Conservation (phyloP, 2,329 filamentous ascomycete species). For the Trichophyton equinum region DNA sequence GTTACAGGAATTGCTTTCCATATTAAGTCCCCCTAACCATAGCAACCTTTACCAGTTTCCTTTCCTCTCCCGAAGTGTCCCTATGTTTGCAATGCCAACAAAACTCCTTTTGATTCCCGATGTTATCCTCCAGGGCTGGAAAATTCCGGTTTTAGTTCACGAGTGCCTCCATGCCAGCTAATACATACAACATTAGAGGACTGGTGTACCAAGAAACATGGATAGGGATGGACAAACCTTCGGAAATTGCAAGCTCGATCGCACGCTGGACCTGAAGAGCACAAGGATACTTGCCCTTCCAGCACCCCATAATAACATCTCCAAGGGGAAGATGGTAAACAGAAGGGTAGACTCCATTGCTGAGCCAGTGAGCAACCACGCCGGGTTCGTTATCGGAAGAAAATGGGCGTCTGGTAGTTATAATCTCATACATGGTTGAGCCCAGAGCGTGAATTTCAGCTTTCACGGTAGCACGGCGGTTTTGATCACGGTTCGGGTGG, state of each 20-base stretch:
- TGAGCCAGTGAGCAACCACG: background rate
- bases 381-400: background rate
- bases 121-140: no score
- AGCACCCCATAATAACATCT: conserved; percentile 7
- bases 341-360: background rate
- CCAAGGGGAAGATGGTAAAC: conserved; percentile 6
- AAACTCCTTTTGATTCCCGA: background rate
- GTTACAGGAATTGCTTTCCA: background rate
- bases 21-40: background rate
- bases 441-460: conserved; percentile 7
- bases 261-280: background rate
- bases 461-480: background rate
- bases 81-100: background rate
- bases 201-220: background rate
- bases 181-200: background rate
- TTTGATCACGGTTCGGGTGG: conserved; percentile 4
- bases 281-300: conserved; percentile 6
- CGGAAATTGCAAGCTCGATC: background rate
- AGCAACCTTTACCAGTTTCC: background rate
- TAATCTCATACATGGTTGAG: conserved; percentile 10
- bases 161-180: background rate
- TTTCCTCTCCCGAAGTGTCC: background rate
- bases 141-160: background rate
- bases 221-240: background rate
- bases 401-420: conserved; percentile 5